phyloP scores from a whole-genome alignment of 2,329 filamentous ascomycete species.

The Penicillium thymicola region DNA sequence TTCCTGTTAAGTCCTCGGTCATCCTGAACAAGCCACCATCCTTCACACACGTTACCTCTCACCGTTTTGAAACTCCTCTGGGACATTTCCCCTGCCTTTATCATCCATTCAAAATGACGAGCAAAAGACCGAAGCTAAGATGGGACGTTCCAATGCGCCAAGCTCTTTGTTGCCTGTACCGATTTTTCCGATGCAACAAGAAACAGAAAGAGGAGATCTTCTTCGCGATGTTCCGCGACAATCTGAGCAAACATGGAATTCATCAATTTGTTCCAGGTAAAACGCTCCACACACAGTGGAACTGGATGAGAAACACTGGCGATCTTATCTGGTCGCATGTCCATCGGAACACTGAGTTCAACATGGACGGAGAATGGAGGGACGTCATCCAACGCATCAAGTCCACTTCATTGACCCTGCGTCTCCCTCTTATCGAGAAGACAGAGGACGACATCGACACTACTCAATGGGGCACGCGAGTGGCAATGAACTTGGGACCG shows the following conservation, averaged over 20 bases:
- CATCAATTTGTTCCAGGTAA: slow-evolving; percentile 1
- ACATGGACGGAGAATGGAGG: slow-evolving; percentile 14
- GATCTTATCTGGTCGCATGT: slow-evolving; percentile 26
- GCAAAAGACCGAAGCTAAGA: not conserved
- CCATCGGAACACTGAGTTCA: slow-evolving; percentile 19
- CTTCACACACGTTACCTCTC: not conserved
- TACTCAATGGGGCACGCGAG: not conserved
- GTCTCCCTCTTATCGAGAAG: slow-evolving; percentile 4
- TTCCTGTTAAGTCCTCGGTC: not conserved
- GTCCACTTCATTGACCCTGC: slow-evolving; percentile 5
- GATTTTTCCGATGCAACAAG: slow-evolving; percentile 20
- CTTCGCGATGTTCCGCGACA: slow-evolving; percentile 21
- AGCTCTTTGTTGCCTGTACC: slow-evolving; percentile 25
- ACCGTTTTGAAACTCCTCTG: not conserved
- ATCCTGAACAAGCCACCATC: not conserved
- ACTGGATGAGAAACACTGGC: slow-evolving; percentile 13
- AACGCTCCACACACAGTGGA: slow-evolving; percentile 23
- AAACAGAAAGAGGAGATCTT: slow-evolving; percentile 24
- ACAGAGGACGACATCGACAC: not conserved
- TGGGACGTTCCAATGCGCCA: slow-evolving; percentile 21
- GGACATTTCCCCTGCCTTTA: too few relatives aligned
- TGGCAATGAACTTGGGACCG: not conserved
- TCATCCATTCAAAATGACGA: not conserved
- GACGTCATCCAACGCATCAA: slow-evolving; percentile 13
- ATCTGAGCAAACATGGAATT: slow-evolving; percentile 23